Evolutionary conservation across 352 stramenopile species (phyloP), one percentile per base, ranked within the genome.

Genomic region (Poterioochromonas sp.): DNA sequence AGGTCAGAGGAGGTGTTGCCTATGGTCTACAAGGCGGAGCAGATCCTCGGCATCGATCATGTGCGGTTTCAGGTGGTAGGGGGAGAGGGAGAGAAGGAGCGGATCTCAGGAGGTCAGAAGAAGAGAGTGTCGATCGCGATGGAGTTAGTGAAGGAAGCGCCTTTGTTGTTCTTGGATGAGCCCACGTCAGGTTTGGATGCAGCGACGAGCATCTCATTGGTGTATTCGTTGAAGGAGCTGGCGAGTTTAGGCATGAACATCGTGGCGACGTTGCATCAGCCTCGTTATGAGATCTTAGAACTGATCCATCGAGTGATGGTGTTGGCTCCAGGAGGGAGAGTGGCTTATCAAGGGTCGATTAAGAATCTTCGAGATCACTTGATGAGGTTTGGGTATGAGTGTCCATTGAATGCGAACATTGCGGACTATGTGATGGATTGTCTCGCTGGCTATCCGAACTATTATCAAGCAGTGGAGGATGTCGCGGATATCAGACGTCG

Each of bases 101-200:
- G 47, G 47, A 58, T 58, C 47, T 58, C 47, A 58, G 64, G 64
- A 43, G 64, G 64, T 73, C 2, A 73, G 37, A 8, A 20, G 2
- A 73, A 73, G 64, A 8, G 64, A 54, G 37, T 73, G 34, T 53
- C 2, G 8, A 32, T 65, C 54, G 54, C 54, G 8, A 32, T 65
- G 8, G 54, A 65, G 54, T 65, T 65, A 65, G n/a, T 65, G 8
- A 65, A 65, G n/a, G 54, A 65, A 65, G 8, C 54, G n/a, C n/a
- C 54, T 35, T 65, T 65, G n/a, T 65, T 65, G 54, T 65, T 65
- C 54, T 65, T 65, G 54, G 54, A 65, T 65, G 54, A 65, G n/a
- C 54, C 54, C 54, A 65, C 54, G n/a, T 65, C 54, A 65, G 54
- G 54, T 11, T 65, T 65, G 54, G 54, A 65, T 65, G n/a, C 54